phyloP scores from a whole-genome alignment of 75 land plant genomes.

The Isoetes taiwanensis region DNA sequence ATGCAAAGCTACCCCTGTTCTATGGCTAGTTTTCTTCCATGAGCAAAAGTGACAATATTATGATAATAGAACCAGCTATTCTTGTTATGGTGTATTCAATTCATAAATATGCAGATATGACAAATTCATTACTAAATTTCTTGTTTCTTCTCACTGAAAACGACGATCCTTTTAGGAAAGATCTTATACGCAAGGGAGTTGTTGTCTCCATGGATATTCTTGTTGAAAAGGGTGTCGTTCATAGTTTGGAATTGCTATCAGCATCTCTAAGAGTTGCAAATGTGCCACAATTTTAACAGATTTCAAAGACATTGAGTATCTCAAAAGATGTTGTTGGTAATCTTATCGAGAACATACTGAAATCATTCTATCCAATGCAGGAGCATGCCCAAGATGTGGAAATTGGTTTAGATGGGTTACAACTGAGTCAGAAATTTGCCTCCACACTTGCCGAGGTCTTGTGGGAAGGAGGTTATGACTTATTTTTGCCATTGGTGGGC shows the following conservation, averaged over 20 bases:
- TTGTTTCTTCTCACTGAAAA: slow-evolving; percentile 61
- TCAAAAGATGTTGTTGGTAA: too few relatives aligned
- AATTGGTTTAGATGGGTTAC: too few relatives aligned
- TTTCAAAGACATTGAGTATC: too few relatives aligned
- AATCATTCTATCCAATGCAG: too few relatives aligned
- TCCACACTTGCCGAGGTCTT: slow-evolving; percentile 17
- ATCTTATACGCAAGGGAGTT: slow-evolving; percentile 40
- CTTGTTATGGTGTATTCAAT: slow-evolving; percentile 75
- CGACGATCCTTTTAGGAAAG: slow-evolving; percentile 50
- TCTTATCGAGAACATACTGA: too few relatives aligned
- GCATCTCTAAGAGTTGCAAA: too few relatives aligned
- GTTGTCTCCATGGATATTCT: slow-evolving; percentile 40
- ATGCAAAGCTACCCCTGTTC: slow-evolving; percentile 75
- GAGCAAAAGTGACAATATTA: slow-evolving; percentile 58
- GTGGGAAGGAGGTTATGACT: slow-evolving; percentile 19
- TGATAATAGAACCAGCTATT: slow-evolving; percentile 94
- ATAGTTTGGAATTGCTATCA: slow-evolving; percentile 41
- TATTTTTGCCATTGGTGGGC: slow-evolving; percentile 22
- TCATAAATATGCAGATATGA: slow-evolving; percentile 57
- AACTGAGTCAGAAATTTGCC: too few relatives aligned
- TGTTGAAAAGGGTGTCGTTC: slow-evolving; percentile 56
- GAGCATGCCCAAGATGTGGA: too few relatives aligned
- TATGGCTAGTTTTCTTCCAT: slow-evolving; percentile 93
- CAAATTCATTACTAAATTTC: slow-evolving; percentile 79
- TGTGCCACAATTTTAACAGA: too few relatives aligned